Evolutionary conservation across 2,329 filamentous ascomycete genomes (phyloP), one percentile per base, ranked within the genome.

Genomic region (Epichloe coenophiala): DNA sequence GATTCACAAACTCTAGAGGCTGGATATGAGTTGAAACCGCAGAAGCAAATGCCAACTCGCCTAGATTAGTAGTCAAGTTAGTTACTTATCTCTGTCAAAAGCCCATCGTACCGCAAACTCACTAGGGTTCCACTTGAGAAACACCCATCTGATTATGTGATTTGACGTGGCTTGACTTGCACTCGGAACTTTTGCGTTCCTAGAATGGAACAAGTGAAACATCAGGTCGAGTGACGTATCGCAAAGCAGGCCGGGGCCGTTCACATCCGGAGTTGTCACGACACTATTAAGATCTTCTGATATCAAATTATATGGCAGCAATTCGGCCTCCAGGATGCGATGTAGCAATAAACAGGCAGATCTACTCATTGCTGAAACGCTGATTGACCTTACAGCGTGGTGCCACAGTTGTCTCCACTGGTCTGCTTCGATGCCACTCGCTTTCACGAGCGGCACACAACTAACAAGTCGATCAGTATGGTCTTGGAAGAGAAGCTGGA

Each of bases 91-190:
- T 15, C 15, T n/a, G 17, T 7, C 23, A 11, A 45, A 31, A n/a
- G 15, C 5, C 15, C 9, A 38, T n/a, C 9, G 3, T n/a, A 13
- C 13, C 23, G 31, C 33, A 8, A 19, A 58, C 77, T 63, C 71
- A 91, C 87, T 82, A 56, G 89, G 85, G 56, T 81, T 82, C 89
- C 91, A 98, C 59, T 78, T 83, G 36, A 81, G 77, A 58, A 89
- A 82, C 1, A 93, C 65, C 93, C 93, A 98, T 58, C 81, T 76
- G 51, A 93, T 78, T 37, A 93, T 76, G 58, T 86, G 80, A 55
- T 81, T 84, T 38, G 80, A 82, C 3, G 82, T 84, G 39, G 74
- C 73, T 57, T 82, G 78, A 56, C 79, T 86, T 37, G 79, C 78
- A 52, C 78, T 83, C 2, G 87, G 84, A 43, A 84, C 80, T 58